Base-by-base conservation (phyloP, 805 yeast species). In the Kazachstania taianensis region DNA sequence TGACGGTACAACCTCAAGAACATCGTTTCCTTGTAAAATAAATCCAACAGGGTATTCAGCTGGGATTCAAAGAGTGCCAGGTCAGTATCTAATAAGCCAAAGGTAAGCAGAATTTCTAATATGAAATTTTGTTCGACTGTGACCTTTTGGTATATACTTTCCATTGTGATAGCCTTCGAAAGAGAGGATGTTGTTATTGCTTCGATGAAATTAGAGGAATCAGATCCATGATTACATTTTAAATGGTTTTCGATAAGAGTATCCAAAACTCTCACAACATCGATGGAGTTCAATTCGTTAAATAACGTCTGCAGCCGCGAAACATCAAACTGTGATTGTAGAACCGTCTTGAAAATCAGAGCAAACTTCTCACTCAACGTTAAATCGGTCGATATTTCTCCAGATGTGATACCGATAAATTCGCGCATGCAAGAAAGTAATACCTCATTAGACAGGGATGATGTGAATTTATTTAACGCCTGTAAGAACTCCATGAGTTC, bases 251-350 rank as follows among this genome's bases (percentile, higher is more conserved):
- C 55, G 7, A 67, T 44, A 7, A 71, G 42, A 26, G 59, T 56
- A 23, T 67, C 59, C 23, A 73, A 54, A 3, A 61, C 40, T 2
- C 58, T 37, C 25, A 66, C 46, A 3, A 67, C 55, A 22, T 63
- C 62, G 16, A 69, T 53, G 4, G 61, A 46, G 30, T 62, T 60
- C 39, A 71, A 48, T 28, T 64, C 63, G 9, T 56, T 51, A 24
- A 70, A 60, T n/a, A 73, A 47, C 7, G 49, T 59, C 22, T 58
- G 44, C 24, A 68, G 52, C 24, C 62, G 59, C 1, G 53, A 41
- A 24, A 62, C 55, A 40, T 67, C 66, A 35, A 75, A 57, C 34
- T 60, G 58, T 3, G 59, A 48, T 8, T 67, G 55, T 32, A 78
- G 55, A 13, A 59, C 45, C 1, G 57, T 41, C 22, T 66, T 65